Evolutionary conservation across 805 yeast genomes (phyloP), one percentile per base, ranked within the genome.

Genomic region (Hagleromyces aurorensis): DNA sequence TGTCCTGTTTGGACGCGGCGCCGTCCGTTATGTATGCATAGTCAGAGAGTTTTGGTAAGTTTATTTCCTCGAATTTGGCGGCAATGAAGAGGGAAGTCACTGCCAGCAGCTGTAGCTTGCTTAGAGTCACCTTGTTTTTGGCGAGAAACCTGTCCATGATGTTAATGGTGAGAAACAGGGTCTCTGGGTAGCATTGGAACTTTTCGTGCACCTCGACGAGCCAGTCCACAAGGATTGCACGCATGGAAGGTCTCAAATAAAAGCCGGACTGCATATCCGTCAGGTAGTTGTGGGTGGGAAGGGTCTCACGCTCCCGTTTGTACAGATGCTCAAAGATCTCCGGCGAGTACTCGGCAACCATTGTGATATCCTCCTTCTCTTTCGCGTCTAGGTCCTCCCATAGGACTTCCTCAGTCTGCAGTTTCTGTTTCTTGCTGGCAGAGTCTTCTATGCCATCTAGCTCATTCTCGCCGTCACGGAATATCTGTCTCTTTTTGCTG

Each of bases 221-320:
- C 96, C 96, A 86, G 59, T 87, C 95, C n/a, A 86, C 84, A 35
- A 86, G 62, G 30, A 86, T 81, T 6, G 85, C 77, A 43, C 96
- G 70, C 81, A 82, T 80, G 38, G 75, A 72, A 33, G 95, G 94
- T 46, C 79, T 74, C 43, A 84, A 57, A 36, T 74, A 74, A 36
- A 75, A 74, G 52, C 78, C 82, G 56, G 74, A 67, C 7, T 47
- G 40, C n/a, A 19, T 21, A 19, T 44, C 48, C 38, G 61, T 65
- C 20, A 82, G 57, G 52, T 82, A 83, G 41, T 73, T 69, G n/a
- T 79, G 57, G 41, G 72, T 78, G 2, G 86, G 94, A 43, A 78
- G 60, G 27, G 85, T 82, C 46, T 69, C 67, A 27, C 59, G 43
- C 56, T 86, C 95, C 37, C 76, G 65, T 43, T 67, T 70, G 47